Base-by-base conservation (phyloP, 345 rosid species). In the Salix caprea region DNA sequence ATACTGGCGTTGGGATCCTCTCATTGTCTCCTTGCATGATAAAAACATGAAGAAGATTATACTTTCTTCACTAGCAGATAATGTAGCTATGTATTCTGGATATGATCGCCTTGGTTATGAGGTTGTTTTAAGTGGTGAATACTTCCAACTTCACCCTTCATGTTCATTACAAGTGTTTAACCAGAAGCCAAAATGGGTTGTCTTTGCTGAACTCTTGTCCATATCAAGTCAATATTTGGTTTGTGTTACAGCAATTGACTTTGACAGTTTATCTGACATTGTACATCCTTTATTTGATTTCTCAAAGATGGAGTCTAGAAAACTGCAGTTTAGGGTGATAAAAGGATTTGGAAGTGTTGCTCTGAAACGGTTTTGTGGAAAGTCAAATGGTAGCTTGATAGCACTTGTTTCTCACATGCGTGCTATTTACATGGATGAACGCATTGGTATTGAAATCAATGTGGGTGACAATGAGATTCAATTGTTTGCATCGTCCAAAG, bases 171-270 rank as follows among this genome's bases (percentile, higher is more conserved):
- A 86, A 84, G 82, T 86, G 61, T 95, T 91, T 78, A 82, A 82
- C 65, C 88, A 88, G 87, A 95, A 87, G 92, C 97, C 99, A 42
- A 71, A 78, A 76, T 93, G 97, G 97, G 97, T 95, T 67, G 94
- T 95, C 76, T 95, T 93, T 77, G 80, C 92, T 79, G 99, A 95
- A 81, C 87, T 95, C 18, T 82, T 95, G 32, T 89, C 93, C 54
- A 24, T 68, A 56, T 77, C 87, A 65, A 83, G 77, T 79, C 85
- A 91, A 78, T 92, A 88, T 86, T 84, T 95, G 84, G 94, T 92
- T 72, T 94, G 98, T 74, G 99, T 91, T 46, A 92, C 95, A 26
- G 92, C 94, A 18, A 74, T 93, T 81, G 97, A 95, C 79, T 85
- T 85, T 72, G 97, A 91, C 40, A 85, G 82, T 79, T 84, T 93